phyloP scores from a whole-genome alignment of 2,329 filamentous ascomycete genomes.

The Periconia digitata region DNA sequence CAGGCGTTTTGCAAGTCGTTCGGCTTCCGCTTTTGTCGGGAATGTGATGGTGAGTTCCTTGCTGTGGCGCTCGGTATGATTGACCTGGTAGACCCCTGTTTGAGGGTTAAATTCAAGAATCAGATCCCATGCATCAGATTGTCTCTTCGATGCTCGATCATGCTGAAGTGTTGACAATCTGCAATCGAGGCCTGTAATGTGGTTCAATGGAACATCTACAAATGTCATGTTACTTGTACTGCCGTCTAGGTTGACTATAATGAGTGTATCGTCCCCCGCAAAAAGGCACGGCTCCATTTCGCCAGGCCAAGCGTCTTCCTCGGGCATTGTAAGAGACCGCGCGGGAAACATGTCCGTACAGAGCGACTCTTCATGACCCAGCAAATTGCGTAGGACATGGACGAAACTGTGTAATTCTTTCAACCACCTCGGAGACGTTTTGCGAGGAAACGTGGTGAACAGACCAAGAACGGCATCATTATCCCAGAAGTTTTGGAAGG shows the following conservation, averaged over 20 bases:
- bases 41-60: constrained; percentile 27
- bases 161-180: constrained; percentile 20
- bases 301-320: constrained; percentile 26
- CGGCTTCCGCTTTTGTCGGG: constrained; percentile 15
- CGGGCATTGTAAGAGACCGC: constrained; percentile 20
- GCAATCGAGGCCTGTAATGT: constrained; percentile 15
- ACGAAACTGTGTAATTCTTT: constrained; percentile 29
- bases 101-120: constrained; percentile 16
- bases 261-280: constrained; percentile 21
- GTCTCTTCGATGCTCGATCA: constrained; percentile 18
- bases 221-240: constrained; percentile 19
- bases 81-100: constrained; percentile 23
- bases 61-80: constrained; percentile 19
- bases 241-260: constrained; percentile 21
- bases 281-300: constrained; percentile 14
- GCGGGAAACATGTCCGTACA: constrained; percentile 24
- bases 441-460: constrained; percentile 24
- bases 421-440: constrained; percentile 25
- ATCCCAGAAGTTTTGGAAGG: constrained; percentile 30
- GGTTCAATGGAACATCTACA: constrained; percentile 30
- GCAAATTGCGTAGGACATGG: constrained; percentile 21
- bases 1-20: constrained; percentile 21
- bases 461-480: constrained; percentile 23
- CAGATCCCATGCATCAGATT: constrained; percentile 23
- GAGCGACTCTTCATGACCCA: constrained; percentile 9